These are phyloP conservation scores for Cocos nucifera DNA, from an alignment of 176 grass and related monocot genomes.

Conservation along the genomic window DNA sequence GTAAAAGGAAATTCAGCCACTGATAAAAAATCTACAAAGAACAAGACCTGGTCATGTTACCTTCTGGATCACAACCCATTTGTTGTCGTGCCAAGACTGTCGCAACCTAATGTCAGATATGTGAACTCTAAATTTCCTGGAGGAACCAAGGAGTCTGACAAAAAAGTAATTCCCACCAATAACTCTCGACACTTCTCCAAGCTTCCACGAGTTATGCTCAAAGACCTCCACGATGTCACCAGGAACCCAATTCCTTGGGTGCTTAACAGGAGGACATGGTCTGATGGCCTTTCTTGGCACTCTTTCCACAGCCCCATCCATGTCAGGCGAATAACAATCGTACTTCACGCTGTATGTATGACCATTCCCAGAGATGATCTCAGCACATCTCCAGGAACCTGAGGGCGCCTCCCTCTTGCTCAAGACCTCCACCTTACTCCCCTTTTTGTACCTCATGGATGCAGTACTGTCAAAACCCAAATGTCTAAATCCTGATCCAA, in stretches of 20 bases:
- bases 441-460: slow-evolving; percentile 43
- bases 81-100: slow-evolving; percentile 8
- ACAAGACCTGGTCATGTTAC: slow-evolving; percentile 1
- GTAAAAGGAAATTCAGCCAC: too few species aligned
- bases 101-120: slow-evolving; percentile 6
- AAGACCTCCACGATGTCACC: slow-evolving; percentile 51
- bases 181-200: slow-evolving; percentile 17
- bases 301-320: slow-evolving; percentile 4
- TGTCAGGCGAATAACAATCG: neutral
- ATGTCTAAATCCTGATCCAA: neutral
- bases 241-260: slow-evolving; percentile 15
- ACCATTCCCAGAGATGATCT: slow-evolving; percentile 49
- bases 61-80: slow-evolving; percentile 44
- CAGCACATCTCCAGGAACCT: slow-evolving; percentile 47
- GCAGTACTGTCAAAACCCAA: neutral
- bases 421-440: slow-evolving; percentile 42
- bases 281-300: slow-evolving; percentile 44
- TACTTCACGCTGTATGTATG: slow-evolving; percentile 48
- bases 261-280: slow-evolving; percentile 18
- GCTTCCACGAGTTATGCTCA: slow-evolving; percentile 40
- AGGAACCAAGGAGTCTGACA: slow-evolving; percentile 31
- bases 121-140: slow-evolving; percentile 9
- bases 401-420: slow-evolving; percentile 9
- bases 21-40: too few species aligned
- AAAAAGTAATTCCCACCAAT: slow-evolving; percentile 10